These are phyloP conservation scores for Blastobotrys capitulatus DNA, from an alignment of 1,139 yeast species.

Conservation along the genomic window DNA sequence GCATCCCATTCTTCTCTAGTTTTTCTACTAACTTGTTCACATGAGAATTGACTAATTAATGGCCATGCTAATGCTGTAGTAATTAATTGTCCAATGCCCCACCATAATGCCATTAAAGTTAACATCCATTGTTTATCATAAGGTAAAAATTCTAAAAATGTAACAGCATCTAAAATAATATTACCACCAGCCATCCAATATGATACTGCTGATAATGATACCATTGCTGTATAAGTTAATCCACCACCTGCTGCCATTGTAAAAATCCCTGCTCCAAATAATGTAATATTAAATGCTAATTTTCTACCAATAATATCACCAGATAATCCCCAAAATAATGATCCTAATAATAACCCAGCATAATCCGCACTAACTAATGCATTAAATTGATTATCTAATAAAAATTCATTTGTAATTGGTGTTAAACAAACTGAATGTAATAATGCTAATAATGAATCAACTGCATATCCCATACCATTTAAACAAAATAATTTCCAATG, in stretches of 20 bases:
- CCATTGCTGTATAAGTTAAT: slow-evolving; percentile 41
- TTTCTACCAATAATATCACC: slow-evolving; percentile 57
- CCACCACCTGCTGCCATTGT: slow-evolving; percentile 52
- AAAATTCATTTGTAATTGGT: slow-evolving; percentile 24
- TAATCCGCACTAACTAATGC: slow-evolving; percentile 36
- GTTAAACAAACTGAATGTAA: slow-evolving; percentile 41
- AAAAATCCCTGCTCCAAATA: slow-evolving; percentile 46
- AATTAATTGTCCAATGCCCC: slow-evolving; percentile 60
- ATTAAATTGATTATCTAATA: slow-evolving; percentile 25
- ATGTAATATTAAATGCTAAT: slow-evolving; percentile 49
- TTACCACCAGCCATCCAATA: slow-evolving; percentile 46
- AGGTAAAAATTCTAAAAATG: slow-evolving; percentile 55
- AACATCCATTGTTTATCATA: slow-evolving; percentile 48
- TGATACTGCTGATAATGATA: slow-evolving; percentile 41
- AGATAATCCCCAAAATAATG: slow-evolving; percentile 52
- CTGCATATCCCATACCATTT: slow-evolving; percentile 58
- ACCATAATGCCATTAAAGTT: slow-evolving; percentile 53
- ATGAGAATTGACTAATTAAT: slow-evolving; percentile 45
- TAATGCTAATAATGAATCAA: slow-evolving; percentile 52
- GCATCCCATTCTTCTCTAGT: slow-evolving; percentile 15
- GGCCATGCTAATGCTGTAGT: slow-evolving; percentile 53
- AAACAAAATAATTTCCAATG: slow-evolving; percentile 28
- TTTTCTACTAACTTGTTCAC: slow-evolving; percentile 25
- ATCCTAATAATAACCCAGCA: slow-evolving; percentile 49
- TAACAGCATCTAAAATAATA: slow-evolving; percentile 54